Base-by-base conservation (phyloP, 352 stramenopile genomes). In the Pythium phragmitis region DNA sequence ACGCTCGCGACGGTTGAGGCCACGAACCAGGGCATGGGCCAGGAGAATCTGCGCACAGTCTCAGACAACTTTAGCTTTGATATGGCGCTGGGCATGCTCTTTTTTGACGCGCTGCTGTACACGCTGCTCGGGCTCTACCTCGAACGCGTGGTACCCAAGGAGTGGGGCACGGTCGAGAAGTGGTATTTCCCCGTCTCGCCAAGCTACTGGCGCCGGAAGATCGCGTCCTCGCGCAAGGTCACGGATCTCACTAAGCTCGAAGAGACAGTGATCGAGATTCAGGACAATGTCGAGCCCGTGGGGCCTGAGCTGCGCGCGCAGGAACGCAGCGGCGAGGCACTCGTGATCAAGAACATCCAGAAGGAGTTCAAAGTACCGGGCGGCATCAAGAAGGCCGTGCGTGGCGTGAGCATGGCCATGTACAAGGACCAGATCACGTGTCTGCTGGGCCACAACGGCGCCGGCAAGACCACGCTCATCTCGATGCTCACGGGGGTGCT, bases 401-500 rank as follows among this genome's bases (percentile, higher is more conserved):
- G 97, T 23, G 75, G 79, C 9, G 53, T 98, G 7, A 66, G 74
- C 65, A 56, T 98, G 19, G 80, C 79, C 23, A 82, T 99, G 60
- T 98, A 98, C 56, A 80, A 98, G 69, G 91, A 90, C 1, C 92
- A 99, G 69, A 97, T 98, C 65, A 97, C 92, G 16, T 96, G 87
- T 68, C 70, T 99, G 1, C 73, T 99, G 1, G 96, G 96, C 0
- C 96, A 99, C 69, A 99, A 99, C 65, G 96, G 96, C 50, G 92
- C 92, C 6, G 94, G 95, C 6, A 98, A 98, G 72, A 92, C 82
- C 7, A 95, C 86, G 9, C 65, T 92, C 9, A 89, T 95, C 49
- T 86, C 82, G 11, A 92, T 92, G 72, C 74, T 95, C 11, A 92
- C 85, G 4, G 86, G 86, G 1, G 88, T 93, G 82, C 80, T 75